A percentile compares a stretch with the other conserved stretches of the same genome.
Conservation (phyloP, 371 early-diverging fungal species). For the Lichtheimia ramosa region DNA sequence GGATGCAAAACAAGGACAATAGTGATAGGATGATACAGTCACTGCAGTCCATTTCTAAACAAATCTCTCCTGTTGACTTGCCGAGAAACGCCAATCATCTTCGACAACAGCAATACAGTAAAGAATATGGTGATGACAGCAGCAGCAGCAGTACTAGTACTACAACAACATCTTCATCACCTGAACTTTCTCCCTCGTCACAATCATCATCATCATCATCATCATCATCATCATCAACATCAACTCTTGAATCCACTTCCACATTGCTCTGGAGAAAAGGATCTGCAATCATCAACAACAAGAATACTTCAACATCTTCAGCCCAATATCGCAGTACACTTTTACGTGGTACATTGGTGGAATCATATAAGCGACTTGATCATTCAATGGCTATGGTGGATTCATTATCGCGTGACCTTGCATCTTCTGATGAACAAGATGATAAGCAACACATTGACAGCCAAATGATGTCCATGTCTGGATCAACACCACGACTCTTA, state of each 20-base stretch:
- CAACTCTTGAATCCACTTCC: slow-evolving; percentile 9
- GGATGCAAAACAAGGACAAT: background rate
- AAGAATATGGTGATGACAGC: no score
- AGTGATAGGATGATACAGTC: no score
- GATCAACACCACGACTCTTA: background rate
- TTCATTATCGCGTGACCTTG: slow-evolving; percentile 48
- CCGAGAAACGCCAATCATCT: no score
- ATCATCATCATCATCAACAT: slow-evolving; percentile 9
- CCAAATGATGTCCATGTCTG: background rate
- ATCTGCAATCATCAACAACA: slow-evolving; percentile 3
- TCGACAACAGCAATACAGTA: no score
- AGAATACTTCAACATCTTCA: background rate
- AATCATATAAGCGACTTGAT: slow-evolving; percentile 44
- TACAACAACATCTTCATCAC: slow-evolving; percentile 10
- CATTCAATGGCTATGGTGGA: slow-evolving; percentile 45
- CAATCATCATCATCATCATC: slow-evolving; percentile 7
- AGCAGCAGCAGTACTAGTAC: no score
- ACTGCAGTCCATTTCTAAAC: no score
- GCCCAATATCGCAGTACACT: background rate
- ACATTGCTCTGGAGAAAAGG: no score
- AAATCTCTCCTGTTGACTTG: no score
- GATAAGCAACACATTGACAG: background rate
- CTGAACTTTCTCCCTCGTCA: slow-evolving; percentile 13
- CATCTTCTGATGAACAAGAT: slow-evolving; percentile 46
- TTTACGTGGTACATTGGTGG: slow-evolving; percentile 23